Evolutionary conservation across 305 asterid genomes (phyloP), one percentile per base, ranked within the genome.

Genomic region (Caryopteris hybrid): DNA sequence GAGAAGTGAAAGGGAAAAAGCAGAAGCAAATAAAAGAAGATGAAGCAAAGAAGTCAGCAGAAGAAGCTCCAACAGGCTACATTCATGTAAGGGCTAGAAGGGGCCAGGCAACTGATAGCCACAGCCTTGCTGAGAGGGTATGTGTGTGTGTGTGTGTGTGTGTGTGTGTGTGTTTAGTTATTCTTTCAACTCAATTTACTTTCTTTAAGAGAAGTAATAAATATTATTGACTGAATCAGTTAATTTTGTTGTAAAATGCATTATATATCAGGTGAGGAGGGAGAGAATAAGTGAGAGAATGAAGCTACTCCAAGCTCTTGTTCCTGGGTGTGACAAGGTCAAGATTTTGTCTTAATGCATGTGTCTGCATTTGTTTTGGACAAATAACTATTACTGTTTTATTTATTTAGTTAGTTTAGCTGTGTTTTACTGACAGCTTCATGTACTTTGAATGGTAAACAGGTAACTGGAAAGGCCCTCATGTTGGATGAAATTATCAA

Each of bases 391-490:
- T n/a, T n/a, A n/a, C n/a, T n/a, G n/a, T n/a, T n/a, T n/a, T n/a
- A n/a, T n/a, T n/a, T n/a, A n/a, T n/a, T n/a, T n/a, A n/a, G n/a
- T n/a, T n/a, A n/a, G n/a, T n/a, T n/a, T n/a, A n/a, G 69, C 43
- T 36, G 20, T 62, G 4, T 33, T 17, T 48, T 65, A 27, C 77
- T 81, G 87, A 75, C 86, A 84, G 13, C 33, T 64, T 71, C 75
- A 71, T 77, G 82, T 83, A 85, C 76, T 14, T 72, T 74, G 75
- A 61, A 33, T 84, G 80, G 48, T 45, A 57, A 54, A 73, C 81
- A 90, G 97, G 91, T 85, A 38, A 86, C 85, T 25, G 97, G 97
- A 8, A 91, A 91, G 92, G 96, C 97, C 89, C 97, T 91, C 76
- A 82, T 91, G 95, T 81, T 88, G 87, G 95, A 90, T 80, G 96